Percentiles rank a stretch among this genome's conserved stretches.
Evolutionary conservation across 148 eudicot species (phyloP).

Genomic region (Cornus kousa): DNA sequence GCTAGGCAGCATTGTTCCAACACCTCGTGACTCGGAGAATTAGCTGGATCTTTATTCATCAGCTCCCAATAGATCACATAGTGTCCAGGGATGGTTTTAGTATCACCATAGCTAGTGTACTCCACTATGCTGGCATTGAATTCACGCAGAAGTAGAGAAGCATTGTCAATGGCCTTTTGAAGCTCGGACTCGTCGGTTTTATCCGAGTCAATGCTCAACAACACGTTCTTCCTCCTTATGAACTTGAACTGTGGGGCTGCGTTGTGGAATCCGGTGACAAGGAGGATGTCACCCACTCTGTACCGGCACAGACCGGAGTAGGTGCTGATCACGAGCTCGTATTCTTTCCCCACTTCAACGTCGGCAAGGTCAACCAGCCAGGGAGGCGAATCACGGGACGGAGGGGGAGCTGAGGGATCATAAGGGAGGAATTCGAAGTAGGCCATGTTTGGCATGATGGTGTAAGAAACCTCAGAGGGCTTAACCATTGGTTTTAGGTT

Average conservation of each 20-base stretch:
- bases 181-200: slow-evolving; percentile 36
- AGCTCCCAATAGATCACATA: slow-evolving; percentile 38
- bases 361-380: slow-evolving; percentile 18
- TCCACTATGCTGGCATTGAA: slow-evolving; percentile 25
- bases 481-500: slow-evolving; percentile 12
- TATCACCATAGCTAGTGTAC: slow-evolving; percentile 35
- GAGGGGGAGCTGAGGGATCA: not conserved
- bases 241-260: slow-evolving; percentile 22
- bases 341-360: slow-evolving; percentile 16
- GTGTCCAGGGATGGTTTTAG: slow-evolving; percentile 32
- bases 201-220: slow-evolving; percentile 36
- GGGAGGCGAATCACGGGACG: slow-evolving; percentile 10
- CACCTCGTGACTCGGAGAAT: slow-evolving; percentile 16
- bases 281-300: slow-evolving; percentile 18
- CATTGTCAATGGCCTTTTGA: slow-evolving; percentile 31
- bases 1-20: slow-evolving; percentile 27
- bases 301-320: slow-evolving; percentile 19
- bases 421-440: slow-evolving; percentile 20
- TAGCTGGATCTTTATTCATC: slow-evolving; percentile 17
- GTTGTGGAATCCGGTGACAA: slow-evolving; percentile 16
- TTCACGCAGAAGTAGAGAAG: slow-evolving; percentile 18
- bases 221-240: slow-evolving; percentile 15
- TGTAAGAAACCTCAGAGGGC: slow-evolving; percentile 15
- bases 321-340: slow-evolving; percentile 18
- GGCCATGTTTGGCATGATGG: slow-evolving; percentile 26